phyloP scores from a whole-genome alignment of 1,284 basidiomycete genomes.

The Caloboletus firmus region DNA sequence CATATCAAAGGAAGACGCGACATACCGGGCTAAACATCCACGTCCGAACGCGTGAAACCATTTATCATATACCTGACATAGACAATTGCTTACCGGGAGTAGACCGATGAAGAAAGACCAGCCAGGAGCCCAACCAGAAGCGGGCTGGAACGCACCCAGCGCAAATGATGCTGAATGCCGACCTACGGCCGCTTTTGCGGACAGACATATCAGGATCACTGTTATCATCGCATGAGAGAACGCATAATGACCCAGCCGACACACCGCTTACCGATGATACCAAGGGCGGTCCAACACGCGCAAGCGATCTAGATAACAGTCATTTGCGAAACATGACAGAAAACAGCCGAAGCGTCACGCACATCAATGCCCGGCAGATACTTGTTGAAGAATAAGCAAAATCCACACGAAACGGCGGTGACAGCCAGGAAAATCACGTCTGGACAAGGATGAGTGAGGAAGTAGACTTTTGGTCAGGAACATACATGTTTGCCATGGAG shows the following conservation, averaged over 20 bases:
- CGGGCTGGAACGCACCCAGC: constrained; percentile 49
- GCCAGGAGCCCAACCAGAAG: constrained; percentile 55
- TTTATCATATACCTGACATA: background rate
- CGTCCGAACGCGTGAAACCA: background rate
- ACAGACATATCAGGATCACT: constrained; percentile 51
- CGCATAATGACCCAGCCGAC: background rate
- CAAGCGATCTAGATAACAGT: constrained; percentile 42
- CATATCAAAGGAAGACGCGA: background rate
- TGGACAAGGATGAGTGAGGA: constrained; percentile 19
- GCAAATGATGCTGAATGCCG: constrained; percentile 49
- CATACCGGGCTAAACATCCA: constrained; percentile 38
- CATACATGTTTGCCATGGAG: constrained; percentile 54
- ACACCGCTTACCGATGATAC: constrained; percentile 43
- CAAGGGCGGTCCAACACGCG: constrained; percentile 54
- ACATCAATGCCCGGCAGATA: constrained; percentile 52
- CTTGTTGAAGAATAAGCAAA: constrained; percentile 51
- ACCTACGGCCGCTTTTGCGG: constrained; percentile 49
- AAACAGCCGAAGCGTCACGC: constrained; percentile 8
- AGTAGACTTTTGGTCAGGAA: background rate
- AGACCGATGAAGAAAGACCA: constrained; percentile 61
- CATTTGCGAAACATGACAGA: background rate
- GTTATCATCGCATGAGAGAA: constrained; percentile 5
- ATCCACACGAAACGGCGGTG: constrained; percentile 40
- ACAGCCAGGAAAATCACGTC: constrained; percentile 54
- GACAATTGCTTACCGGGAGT: constrained; percentile 43